Base-by-base conservation (phyloP, 2,329 filamentous ascomycete species). In the Aspergillus melleus region DNA sequence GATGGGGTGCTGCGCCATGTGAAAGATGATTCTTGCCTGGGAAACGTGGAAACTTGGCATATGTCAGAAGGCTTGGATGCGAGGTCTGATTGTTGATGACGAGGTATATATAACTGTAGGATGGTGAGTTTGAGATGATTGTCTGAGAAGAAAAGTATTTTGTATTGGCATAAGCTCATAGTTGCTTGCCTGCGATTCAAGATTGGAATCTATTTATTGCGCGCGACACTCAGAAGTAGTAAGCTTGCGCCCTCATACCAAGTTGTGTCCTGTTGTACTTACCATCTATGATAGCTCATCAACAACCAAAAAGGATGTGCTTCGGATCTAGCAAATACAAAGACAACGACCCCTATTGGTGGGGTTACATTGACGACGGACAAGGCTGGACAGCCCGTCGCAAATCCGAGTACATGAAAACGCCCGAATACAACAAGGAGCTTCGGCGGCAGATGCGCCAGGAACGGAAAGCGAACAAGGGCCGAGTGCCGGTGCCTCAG, bases 361-460 rank as follows among this genome's bases (percentile, higher is more conserved):
- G 47, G 47, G 47, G 47, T 8, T 50, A 50, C 26, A 50, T 50
- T 19, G 47, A 50, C 26, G 47, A 50, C 22, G 47, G 47, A 24
- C n/a, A 50, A 22, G 47, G 47, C 26, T 50, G 47, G 47, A 50
- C 47, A 16, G 47, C 47, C 26, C 47, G 47, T 24, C 47, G 47
- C 47, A 50, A 50, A 29, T 50, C 47, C 16, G 47, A 50, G 20
- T 50, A 50, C 10, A 50, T 50, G 47, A 50, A 50, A n/a, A 50
- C 47, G 11, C 47, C 47, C 9, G 19, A 22, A 50, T 50, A 50
- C 26, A 50, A 50, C 47, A 50, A 50, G 47, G 47, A 50, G 20
- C 47, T 50, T 22, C 47, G 47, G 16, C 20, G 47, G 14, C 19
- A 26, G 22, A 11, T 50, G 20, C 47, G 47, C 16, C 22, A 14